Evolutionary conservation across 768 basidiomycete genomes (phyloP).

Genomic region (Hypsizygus marmoreus): DNA sequence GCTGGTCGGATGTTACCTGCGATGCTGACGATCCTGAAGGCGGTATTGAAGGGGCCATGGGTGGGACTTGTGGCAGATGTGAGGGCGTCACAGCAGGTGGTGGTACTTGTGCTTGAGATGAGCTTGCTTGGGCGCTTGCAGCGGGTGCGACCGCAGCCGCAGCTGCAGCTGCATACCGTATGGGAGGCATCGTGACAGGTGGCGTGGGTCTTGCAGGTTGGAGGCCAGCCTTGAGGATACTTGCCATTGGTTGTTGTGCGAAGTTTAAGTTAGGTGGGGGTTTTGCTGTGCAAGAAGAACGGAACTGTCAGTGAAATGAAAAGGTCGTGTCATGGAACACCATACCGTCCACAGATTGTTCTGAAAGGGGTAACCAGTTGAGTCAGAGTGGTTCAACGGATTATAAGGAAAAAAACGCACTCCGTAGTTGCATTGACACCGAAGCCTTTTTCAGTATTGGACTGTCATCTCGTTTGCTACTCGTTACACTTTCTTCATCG

Average conservation of each 20-base stretch:
- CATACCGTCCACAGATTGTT: constrained; percentile 72
- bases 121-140: constrained; percentile 24
- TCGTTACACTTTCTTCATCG: constrained; percentile 76
- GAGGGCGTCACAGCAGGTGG: constrained; percentile 46
- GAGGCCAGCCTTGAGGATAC: constrained; percentile 76
- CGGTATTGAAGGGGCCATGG: constrained; percentile 43
- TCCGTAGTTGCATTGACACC: constrained; percentile 64
- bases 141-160: constrained; percentile 55
- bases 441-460: constrained; percentile 80
- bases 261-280: constrained; percentile 83
- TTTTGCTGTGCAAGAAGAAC: constrained; percentile 45
- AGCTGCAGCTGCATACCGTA: constrained; percentile 91
- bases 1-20: constrained; percentile 37
- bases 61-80: constrained; percentile 35
- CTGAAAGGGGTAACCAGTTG: constrained; percentile 38
- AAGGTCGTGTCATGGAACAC: constrained; percentile 5
- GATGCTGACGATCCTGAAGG: constrained; percentile 34
- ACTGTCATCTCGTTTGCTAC: constrained; percentile 76
- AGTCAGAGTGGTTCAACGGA: constrained; percentile 4
- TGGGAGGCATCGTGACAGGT: constrained; percentile 68
- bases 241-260: constrained; percentile 72
- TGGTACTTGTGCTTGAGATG: constrained; percentile 42
- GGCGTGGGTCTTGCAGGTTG: constrained; percentile 55
- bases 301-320: constrained; percentile 9
- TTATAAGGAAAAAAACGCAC: constrained; percentile 45